A percentile compares a stretch with the other conserved stretches of the same genome.
phyloP scores from a whole-genome alignment of 306 rosid genomes.

The Canavalia ensiformis region DNA sequence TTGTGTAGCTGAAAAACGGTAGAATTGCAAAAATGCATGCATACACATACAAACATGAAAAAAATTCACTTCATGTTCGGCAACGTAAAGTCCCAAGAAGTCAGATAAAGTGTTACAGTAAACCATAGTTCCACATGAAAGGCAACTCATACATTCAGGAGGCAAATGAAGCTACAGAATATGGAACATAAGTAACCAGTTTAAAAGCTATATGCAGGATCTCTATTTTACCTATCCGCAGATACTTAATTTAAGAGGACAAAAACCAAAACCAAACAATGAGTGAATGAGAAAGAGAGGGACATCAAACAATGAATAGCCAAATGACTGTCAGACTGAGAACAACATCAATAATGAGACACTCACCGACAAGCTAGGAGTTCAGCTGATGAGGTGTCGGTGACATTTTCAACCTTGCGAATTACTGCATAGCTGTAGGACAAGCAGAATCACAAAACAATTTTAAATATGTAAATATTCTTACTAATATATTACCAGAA shows the following conservation, averaged over 20 bases:
- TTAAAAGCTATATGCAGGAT: background rate
- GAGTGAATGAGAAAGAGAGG: background rate
- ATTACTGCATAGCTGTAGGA: conserved; percentile 79
- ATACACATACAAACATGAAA: background rate
- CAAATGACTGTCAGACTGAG: background rate
- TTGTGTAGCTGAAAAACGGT: background rate
- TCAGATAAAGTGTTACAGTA: background rate
- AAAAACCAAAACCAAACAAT: conserved; percentile 14
- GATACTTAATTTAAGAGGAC: conserved; percentile 11
- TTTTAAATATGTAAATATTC: conserved; percentile 4
- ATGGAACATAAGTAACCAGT: background rate
- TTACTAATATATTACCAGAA: conserved; percentile 13
- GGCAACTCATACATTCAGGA: background rate
- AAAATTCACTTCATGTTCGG: conserved; percentile 4
- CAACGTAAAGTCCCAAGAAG: background rate
- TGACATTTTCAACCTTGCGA: conserved; percentile 74
- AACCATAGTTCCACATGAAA: conserved; percentile 14
- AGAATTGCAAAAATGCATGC: conserved; percentile 3
- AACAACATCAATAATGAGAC: conserved; percentile 23
- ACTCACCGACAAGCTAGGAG: conserved; percentile 80
- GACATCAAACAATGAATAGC: background rate
- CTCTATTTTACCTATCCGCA: background rate
- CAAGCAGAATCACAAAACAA: conserved; percentile 37
- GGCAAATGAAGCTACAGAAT: background rate
- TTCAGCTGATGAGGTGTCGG: conserved; percentile 71